Conservation (phyloP, 495 filamentous ascomycete species). For the Tricharina praecox region DNA sequence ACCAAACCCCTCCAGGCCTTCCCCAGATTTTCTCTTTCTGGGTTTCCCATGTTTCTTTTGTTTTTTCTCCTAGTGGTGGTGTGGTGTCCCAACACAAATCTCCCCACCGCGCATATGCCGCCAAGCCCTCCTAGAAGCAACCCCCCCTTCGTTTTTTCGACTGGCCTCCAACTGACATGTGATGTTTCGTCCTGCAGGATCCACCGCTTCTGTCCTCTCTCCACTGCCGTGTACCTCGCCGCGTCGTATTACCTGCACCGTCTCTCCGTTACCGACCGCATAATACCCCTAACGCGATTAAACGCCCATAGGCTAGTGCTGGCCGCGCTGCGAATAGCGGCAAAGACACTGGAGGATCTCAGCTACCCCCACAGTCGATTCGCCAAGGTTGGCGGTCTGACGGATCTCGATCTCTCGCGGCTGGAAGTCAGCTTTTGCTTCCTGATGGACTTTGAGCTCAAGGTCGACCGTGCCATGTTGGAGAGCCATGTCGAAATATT, state of each 20-base stretch:
- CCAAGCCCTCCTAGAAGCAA: too few species aligned
- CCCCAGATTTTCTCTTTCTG: background rate
- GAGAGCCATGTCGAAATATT: conserved; percentile 37
- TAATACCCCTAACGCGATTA: conserved; percentile 55
- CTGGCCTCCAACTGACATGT: background rate
- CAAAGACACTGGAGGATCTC: conserved; percentile 83
- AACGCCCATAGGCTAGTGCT: conserved; percentile 81
- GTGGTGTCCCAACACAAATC: too few species aligned
- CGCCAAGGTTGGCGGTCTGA: conserved; percentile 79
- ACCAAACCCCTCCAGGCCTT: too few species aligned
- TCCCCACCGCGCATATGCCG: background rate
- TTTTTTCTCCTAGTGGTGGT: too few species aligned
- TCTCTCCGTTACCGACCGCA: conserved; percentile 54
- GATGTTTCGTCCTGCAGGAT: conserved; percentile 29
- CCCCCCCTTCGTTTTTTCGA: too few species aligned
- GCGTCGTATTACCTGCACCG: conserved; percentile 76
- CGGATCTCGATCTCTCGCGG: conserved; percentile 54
- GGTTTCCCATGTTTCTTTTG: background rate
- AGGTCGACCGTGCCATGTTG: conserved; percentile 48
- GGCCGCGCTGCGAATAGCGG: conserved; percentile 67
- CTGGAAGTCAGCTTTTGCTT: conserved; percentile 85
- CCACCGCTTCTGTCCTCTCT: conserved; percentile 83
- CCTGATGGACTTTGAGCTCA: conserved; percentile 61
- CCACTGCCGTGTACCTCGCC: conserved; percentile 89
- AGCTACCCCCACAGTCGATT: conserved; percentile 70